Conservation (phyloP, 129 eudicot species). For the Tagetes patula region DNA sequence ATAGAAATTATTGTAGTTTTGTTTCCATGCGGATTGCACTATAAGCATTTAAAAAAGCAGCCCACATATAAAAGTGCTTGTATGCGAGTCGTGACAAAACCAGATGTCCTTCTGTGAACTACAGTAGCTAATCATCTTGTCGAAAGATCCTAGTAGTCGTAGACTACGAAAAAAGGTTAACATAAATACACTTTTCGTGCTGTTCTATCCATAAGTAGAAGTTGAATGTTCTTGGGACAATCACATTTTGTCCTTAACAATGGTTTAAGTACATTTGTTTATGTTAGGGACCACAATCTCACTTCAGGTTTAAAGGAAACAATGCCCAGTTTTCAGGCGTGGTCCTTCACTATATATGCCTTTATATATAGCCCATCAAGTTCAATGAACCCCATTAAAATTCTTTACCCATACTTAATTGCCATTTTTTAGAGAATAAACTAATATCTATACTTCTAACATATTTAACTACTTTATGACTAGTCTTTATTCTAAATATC, state of each 20-base stretch:
- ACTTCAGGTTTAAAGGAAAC: constrained; percentile 45
- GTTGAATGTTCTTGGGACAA: constrained; percentile 65
- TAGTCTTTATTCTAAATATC: not conserved
- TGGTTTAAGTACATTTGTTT: constrained; percentile 30
- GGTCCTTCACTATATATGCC: constrained; percentile 40
- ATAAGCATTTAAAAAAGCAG: constrained; percentile 24
- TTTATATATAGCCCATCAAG: constrained; percentile 32
- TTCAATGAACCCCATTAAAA: constrained; percentile 36
- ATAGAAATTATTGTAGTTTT: constrained; percentile 26
- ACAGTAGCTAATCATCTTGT: constrained; percentile 50
- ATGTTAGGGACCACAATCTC: constrained; percentile 63
- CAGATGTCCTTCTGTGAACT: constrained; percentile 51
- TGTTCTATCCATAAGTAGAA: constrained; percentile 34
- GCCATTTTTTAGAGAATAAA: constrained; percentile 20
- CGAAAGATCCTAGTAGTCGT: constrained; percentile 33
- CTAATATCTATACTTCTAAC: constrained; percentile 18
- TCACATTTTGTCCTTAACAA: constrained; percentile 43
- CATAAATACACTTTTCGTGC: constrained; percentile 37
- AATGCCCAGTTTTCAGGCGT: constrained; percentile 42
- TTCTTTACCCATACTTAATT: constrained; percentile 25
- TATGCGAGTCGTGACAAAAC: constrained; percentile 37
- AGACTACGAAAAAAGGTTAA: constrained; percentile 35
- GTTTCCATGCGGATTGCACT: constrained; percentile 38
- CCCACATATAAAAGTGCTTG: constrained; percentile 13
- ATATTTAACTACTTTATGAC: not conserved